Evolutionary conservation across 129 eudicot genomes (phyloP), one percentile per base, ranked within the genome.

Genomic region (Flaveria brownii): DNA sequence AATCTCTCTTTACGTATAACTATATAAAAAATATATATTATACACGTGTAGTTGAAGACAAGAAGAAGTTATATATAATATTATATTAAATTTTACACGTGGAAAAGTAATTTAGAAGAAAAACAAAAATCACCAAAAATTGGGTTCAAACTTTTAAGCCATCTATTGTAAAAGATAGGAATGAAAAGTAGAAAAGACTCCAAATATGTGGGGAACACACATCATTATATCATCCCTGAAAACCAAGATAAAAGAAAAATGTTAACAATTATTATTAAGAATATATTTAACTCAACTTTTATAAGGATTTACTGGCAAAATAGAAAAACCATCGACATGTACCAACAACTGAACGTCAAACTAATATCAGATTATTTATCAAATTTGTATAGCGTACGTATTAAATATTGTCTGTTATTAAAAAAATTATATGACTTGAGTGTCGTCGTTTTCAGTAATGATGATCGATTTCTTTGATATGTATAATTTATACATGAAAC

Each of bases 41-140:
- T 71, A 87, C 93, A 85, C 88, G 93, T 88, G 86, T 85, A 86
- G 77, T 64, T 86, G 81, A 85, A 88, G 93, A 81, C 73, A 81
- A 59, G 73, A 75, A 81, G 72, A 70, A 77, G 76, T 60, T 69
- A 70, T 57, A 71, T 55, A 36, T 39, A 14, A 59, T 62, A 14
- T 4, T 43, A 20, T 11, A 41, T n/a, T 67, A 43, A 41, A 9
- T 15, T 61, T 14, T 41, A 71, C 73, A 71, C 77, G 78, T 78
- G 73, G 82, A 71, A 79, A 79, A 79, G 54, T 57, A 17, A 25
- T 10, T 56, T 68, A 55, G 23, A 71, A 60, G 72, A 71, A 49
- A 71, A 78, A 28, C 43, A 55, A 71, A n/a, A 79, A 47, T 61
- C 65, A 62, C 49, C 22, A 55, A 49, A 57, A 78, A 46, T 26